Conservation (phyloP, 441 rosid species). For the Capsella rubella region DNA sequence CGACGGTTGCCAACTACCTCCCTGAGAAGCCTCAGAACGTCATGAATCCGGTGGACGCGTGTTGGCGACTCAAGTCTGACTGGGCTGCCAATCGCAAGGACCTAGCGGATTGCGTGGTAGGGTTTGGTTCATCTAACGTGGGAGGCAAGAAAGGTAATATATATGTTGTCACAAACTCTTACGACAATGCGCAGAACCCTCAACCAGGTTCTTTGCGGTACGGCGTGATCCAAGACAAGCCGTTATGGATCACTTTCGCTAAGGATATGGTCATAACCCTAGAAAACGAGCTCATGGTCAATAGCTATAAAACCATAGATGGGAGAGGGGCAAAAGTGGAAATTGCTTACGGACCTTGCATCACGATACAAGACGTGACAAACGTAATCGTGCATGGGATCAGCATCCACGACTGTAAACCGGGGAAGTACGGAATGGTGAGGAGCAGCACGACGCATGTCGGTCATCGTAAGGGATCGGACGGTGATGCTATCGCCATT, state of each 20-base stretch:
- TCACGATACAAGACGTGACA: constrained; percentile 64
- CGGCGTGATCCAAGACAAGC: constrained; percentile 59
- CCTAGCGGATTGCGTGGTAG: constrained; percentile 66
- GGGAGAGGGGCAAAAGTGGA: constrained; percentile 70
- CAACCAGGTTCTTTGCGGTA: constrained; percentile 57
- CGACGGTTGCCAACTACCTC: constrained; percentile 42
- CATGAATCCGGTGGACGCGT: constrained; percentile 65
- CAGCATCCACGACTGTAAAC: constrained; percentile 65
- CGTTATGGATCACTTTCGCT: constrained; percentile 63
- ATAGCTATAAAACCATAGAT: constrained; percentile 67
- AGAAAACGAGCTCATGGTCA: constrained; percentile 65
- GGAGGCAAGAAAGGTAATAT: constrained; percentile 71
- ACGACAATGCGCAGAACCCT: constrained; percentile 57
- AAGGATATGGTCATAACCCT: constrained; percentile 61
- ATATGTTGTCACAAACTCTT: constrained; percentile 57
- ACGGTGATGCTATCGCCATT: constrained; percentile 61
- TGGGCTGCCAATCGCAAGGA: constrained; percentile 63
- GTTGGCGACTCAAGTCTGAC: constrained; percentile 64
- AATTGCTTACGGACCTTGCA: constrained; percentile 64
- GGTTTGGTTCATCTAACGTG: constrained; percentile 59
- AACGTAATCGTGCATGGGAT: constrained; percentile 70
- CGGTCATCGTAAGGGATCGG: constrained; percentile 57
- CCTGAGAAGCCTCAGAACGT: constrained; percentile 37
- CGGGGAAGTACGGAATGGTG: constrained; percentile 53
- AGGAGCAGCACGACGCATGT: constrained; percentile 54